phyloP scores from a whole-genome alignment of 192 early-diverging fungal genomes.

The Coemansia sp. region DNA sequence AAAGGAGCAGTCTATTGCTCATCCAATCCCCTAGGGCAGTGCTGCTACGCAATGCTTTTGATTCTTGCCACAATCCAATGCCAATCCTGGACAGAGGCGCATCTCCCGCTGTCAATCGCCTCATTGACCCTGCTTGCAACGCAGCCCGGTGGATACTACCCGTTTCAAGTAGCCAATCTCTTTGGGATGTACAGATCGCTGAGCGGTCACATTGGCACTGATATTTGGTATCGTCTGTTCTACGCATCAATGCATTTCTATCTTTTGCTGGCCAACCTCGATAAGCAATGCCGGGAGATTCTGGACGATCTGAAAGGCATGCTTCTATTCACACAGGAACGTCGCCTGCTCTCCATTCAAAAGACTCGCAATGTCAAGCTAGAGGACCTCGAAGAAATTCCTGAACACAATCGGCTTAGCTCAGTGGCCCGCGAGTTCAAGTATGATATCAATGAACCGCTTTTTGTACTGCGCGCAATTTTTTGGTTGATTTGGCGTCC shows the following conservation, averaged over 20 bases:
- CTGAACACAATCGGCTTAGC: neutral
- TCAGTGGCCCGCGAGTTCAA: slow-evolving; percentile 11
- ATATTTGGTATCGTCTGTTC: neutral
- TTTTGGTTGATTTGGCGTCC: slow-evolving; percentile 30
- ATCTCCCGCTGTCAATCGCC: slow-evolving; percentile 10
- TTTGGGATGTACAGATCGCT: slow-evolving; percentile 20
- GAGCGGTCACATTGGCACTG: neutral
- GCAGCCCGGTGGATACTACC: neutral
- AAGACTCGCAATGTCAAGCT: slow-evolving; percentile 10
- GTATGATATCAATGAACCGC: slow-evolving; percentile 29
- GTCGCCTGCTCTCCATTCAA: slow-evolving; percentile 6
- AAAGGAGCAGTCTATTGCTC: neutral
- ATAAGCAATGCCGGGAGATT: slow-evolving; percentile 5
- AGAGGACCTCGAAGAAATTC: slow-evolving; percentile 21
- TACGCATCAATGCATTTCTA: slow-evolving; percentile 5
- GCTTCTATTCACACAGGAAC: slow-evolving; percentile 16
- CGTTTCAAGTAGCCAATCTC: slow-evolving; percentile 16
- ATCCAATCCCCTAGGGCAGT: slow-evolving; percentile 5
- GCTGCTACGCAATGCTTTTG: slow-evolving; percentile 6
- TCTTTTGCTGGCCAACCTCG: slow-evolving; percentile 22
- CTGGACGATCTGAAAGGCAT: slow-evolving; percentile 8
- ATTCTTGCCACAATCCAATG: slow-evolving; percentile 5
- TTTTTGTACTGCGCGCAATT: slow-evolving; percentile 40
- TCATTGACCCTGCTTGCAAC: slow-evolving; percentile 7
- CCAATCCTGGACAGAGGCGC: neutral